These are phyloP conservation scores for Ganoderma lucidum DNA, from an alignment of 1,284 basidiomycete genomes.

Conservation along the genomic window DNA sequence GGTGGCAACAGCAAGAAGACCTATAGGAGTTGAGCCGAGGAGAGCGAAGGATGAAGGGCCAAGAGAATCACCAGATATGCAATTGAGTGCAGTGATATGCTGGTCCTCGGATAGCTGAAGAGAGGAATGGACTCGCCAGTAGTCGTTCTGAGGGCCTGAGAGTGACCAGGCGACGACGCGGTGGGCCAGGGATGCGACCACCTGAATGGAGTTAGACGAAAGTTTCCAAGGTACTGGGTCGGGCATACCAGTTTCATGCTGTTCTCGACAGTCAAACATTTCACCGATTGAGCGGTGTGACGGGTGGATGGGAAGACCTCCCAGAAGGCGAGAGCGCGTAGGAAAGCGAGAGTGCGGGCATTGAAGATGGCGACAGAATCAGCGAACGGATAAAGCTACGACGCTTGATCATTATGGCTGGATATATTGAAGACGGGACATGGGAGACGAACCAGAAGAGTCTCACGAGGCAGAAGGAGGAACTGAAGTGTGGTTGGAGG, in stretches of 20 bases:
- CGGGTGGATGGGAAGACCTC: conserved; percentile 74
- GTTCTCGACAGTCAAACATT: conserved; percentile 72
- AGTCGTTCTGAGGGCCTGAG: conserved; percentile 64
- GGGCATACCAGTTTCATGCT: conserved; percentile 77
- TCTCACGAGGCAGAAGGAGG: conserved; percentile 60
- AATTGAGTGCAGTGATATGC: conserved; percentile 68
- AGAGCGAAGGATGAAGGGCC: background rate
- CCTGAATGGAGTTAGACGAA: conserved; percentile 49
- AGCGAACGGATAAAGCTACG: conserved; percentile 74
- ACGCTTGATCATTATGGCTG: conserved; percentile 9
- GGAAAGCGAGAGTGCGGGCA: conserved; percentile 64
- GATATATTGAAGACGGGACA: conserved; percentile 1
- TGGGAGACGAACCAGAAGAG: conserved; percentile 61
- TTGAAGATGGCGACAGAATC: conserved; percentile 75
- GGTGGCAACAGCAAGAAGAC: conserved; percentile 74
- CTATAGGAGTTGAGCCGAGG: conserved; percentile 47
- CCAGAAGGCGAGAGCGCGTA: conserved; percentile 76
- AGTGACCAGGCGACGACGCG: conserved; percentile 78
- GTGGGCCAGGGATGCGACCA: conserved; percentile 71
- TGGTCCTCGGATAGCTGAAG: conserved; percentile 65
- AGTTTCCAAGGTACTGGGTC: background rate
- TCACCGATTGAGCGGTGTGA: conserved; percentile 55
- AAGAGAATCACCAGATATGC: conserved; percentile 63
- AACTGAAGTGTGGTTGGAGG: conserved; percentile 64
- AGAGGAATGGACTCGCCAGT: conserved; percentile 84